A percentile compares a stretch with the other conserved stretches of the same genome.
phyloP scores from a whole-genome alignment of 257 asterid genomes.

The Hygrophila difformis region DNA sequence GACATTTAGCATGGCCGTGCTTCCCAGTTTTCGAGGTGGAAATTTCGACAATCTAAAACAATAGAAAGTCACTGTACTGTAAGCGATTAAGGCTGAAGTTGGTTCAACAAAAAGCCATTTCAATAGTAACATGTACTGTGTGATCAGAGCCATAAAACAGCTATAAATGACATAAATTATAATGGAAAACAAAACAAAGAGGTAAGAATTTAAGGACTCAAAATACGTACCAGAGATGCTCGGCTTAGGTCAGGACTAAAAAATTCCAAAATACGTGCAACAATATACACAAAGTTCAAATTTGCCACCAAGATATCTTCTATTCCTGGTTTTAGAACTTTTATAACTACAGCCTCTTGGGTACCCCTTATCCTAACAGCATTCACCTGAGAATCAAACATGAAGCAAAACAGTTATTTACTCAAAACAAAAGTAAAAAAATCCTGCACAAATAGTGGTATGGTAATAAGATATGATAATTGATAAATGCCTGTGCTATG shows the following conservation, averaged over 20 bases:
- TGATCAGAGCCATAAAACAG: too few species aligned
- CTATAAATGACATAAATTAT: too few species aligned
- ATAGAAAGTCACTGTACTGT: too few species aligned
- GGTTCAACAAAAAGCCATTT: too few species aligned
- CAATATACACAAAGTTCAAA: conserved; percentile 82
- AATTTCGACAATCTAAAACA: too few species aligned
- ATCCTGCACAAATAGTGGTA: background rate
- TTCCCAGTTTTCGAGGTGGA: too few species aligned
- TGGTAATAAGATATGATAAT: conserved; percentile 1
- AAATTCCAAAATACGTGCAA: conserved; percentile 87
- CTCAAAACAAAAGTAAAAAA: conserved; percentile 3
- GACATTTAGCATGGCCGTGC: too few species aligned
- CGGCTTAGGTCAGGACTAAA: conserved; percentile 94
- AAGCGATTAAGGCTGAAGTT: too few species aligned
- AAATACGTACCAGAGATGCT: conserved; percentile 73
- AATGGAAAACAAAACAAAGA: background rate
- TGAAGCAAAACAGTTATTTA: conserved; percentile 12
- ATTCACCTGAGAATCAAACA: conserved; percentile 62
- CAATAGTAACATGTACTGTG: too few species aligned
- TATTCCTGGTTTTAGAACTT: conserved; percentile 95
- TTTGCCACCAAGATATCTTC: conserved; percentile 87
- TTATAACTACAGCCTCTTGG: conserved; percentile 86
- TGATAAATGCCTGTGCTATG: conserved; percentile 71
- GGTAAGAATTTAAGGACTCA: background rate
- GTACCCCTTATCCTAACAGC: conserved; percentile 79